Base-by-base conservation (phyloP, 2,329 filamentous ascomycete genomes). In the Verticillium longisporum region DNA sequence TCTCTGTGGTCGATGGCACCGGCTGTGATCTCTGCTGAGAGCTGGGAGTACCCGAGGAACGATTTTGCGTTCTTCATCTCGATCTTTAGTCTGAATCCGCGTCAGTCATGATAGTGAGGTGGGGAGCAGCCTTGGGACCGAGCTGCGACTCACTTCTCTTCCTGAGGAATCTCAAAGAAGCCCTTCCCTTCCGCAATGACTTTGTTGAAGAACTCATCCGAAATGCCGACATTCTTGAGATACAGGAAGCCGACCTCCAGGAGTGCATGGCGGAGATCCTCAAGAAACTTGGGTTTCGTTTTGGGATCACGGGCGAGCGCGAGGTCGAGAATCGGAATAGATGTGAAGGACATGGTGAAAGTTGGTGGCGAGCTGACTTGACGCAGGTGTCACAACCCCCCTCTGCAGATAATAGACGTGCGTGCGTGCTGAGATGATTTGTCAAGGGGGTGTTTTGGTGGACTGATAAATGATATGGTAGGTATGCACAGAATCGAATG, bases 181-280 rank as follows among this genome's bases (percentile, higher is more conserved):
- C 76, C 79, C 60, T 84, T 85, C 55, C 89, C 90, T 68, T 92
- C 82, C 2, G 75, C 69, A 59, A 91, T 86, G 32, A 94, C 90
- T 63, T 82, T 74, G 31, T 83, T 70, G 67, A 90, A 86, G 59
- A 94, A 75, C 45, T 83, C 77, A 15, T 88, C 82, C 5, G 88
- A 79, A 58, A 94, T 86, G 26, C 88, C 89, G 2, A 90, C 88
- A 69, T 96, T 92, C 70, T 88, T 88, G 63, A 96, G 83, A 70
- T 96, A 96, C 26, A 96, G 74, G 69, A 96, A 96, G 1, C 92
- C 92, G n/a, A 96, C 90, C 71, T 94, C 89, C 68, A 96, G 84
- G 36, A 96, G 77, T 0, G 91, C 90, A 73, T 89, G 80, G 15
- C 89, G 88, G 36, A 96, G 81, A 60, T 90, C 80, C 1, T 78